phyloP scores from a whole-genome alignment of 2,329 filamentous ascomycete genomes.

The Arachnomyces sp. region DNA sequence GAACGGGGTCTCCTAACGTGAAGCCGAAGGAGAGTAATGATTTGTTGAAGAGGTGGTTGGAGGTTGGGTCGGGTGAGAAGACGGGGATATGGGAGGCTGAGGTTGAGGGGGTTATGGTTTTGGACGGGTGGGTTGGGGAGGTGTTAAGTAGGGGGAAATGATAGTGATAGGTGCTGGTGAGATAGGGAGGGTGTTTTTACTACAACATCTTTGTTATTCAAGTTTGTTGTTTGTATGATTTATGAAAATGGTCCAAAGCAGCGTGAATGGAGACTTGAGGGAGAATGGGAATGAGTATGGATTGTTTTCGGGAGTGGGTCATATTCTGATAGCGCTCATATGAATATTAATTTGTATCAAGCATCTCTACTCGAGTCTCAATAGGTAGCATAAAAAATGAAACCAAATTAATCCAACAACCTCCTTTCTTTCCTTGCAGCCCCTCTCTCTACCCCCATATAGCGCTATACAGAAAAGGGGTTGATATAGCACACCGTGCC shows the following conservation, averaged over 20 bases:
- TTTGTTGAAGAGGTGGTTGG: conserved; percentile 66
- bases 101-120: conserved; percentile 46
- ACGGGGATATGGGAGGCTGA: conserved; percentile 48
- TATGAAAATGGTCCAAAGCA: not conserved
- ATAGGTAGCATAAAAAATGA: too few relatives aligned
- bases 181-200: conserved; percentile 7
- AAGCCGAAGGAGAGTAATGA: conserved; percentile 96
- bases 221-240: too few relatives aligned
- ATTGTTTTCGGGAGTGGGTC: not conserved
- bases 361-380: too few relatives aligned
- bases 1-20: conserved; percentile 63
- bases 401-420: too few relatives aligned
- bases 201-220: too few relatives aligned
- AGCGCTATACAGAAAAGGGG: too few relatives aligned
- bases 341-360: not conserved
- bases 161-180: conserved; percentile 4
- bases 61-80: conserved; percentile 43
- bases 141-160: conserved; percentile 29
- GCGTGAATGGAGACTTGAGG: not conserved
- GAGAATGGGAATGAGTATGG: not conserved
- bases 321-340: not conserved
- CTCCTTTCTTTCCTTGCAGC: too few relatives aligned
- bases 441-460: too few relatives aligned
- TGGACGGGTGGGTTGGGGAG: conserved; percentile 48
- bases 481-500: too few relatives aligned